These are phyloP conservation scores for Pleurotus salmoneostramineus DNA, from an alignment of 768 basidiomycete species.

Conservation along the genomic window DNA sequence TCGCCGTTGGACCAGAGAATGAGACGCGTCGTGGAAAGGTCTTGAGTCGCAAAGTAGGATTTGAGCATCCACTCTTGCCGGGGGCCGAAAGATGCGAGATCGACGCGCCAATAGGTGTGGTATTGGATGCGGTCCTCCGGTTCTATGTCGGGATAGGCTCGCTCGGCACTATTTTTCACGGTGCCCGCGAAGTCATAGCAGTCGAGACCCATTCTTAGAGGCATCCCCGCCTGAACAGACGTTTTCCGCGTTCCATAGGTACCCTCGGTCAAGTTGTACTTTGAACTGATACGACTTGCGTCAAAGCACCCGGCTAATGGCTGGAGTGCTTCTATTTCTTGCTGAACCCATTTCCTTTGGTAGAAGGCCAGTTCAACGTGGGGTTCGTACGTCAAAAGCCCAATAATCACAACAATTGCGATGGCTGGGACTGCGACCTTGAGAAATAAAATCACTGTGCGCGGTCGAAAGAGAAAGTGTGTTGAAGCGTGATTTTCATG, in stretches of 20 bases:
- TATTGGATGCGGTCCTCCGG: conserved; percentile 57
- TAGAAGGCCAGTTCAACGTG: conserved; percentile 86
- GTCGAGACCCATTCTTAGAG: conserved; percentile 76
- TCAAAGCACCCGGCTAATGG: conserved; percentile 78
- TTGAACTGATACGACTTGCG: conserved; percentile 48
- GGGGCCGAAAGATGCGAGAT: conserved; percentile 75
- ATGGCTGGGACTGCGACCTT: conserved; percentile 39
- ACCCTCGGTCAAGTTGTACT: conserved; percentile 64
- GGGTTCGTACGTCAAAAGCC: conserved; percentile 66
- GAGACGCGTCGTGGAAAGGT: conserved; percentile 53
- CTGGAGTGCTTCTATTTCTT: conserved; percentile 62
- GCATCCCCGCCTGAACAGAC: conserved; percentile 78
- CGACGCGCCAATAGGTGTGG: conserved; percentile 94
- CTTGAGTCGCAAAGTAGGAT: conserved; percentile 92
- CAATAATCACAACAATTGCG: conserved; percentile 38
- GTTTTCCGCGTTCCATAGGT: conserved; percentile 63
- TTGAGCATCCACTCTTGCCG: conserved; percentile 91
- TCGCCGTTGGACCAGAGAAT: conserved; percentile 94
- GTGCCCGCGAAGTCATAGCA: conserved; percentile 94
- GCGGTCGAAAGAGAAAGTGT: conserved; percentile 26
- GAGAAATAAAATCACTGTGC: conserved; percentile 32
- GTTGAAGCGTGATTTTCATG: conserved; percentile 11
- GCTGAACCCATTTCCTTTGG: conserved; percentile 66
- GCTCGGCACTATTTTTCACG: conserved; percentile 29
- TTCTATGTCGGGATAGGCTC: conserved; percentile 17